Base-by-base conservation (phyloP, 176 grass and related monocot species). In the Zoysia japonica region DNA sequence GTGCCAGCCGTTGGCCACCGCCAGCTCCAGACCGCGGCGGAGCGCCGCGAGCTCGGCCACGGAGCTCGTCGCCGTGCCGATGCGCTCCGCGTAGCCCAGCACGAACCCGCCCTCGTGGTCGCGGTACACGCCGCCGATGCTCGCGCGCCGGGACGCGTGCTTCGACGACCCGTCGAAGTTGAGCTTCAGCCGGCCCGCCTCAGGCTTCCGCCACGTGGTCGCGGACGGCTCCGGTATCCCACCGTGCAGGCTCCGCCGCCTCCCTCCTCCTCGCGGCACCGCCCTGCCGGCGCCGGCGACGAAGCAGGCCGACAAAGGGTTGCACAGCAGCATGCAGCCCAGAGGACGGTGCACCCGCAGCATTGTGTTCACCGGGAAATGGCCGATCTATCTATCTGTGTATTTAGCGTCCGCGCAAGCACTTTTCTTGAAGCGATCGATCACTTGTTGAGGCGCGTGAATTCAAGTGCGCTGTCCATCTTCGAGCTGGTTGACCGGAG, bases 141-240 rank as follows among this genome's bases (percentile, higher is more conserved):
- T 97, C 71, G 91, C 94, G 46, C 88, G 79, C 14, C 72, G 49
- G 16, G 83, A 70, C 51, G 48, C 46, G 65, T 36, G 53, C 70
- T 82, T 91, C 2, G 91, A 93, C 0, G 94, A 88, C 8, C 94
- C 94, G 75, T 97, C 94, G 59, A 97, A 93, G 87, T 97, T 97
- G 43, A 97, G 71, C 84, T 93, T 97, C 61, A 97, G 71, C 0
- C 84, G 72, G 4, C 94, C 91, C 6, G 1, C 68, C 67, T 87
- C 86, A 7, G 94, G 94, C 37, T 79, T 97, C 82, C 74, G 77
- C 91, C 93, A 93, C 48, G 37, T 50, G 48, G 6, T 80, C 49
- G 66, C 28, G 2, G 82, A 38, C 16, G 55, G 19, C 41, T 39
- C 6, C 7, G 47, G 7, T 8, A 1, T 4, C 5, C 7, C 52